A percentile compares a stretch with the other conserved stretches of the same genome.
phyloP scores from a whole-genome alignment of 768 basidiomycete genomes.

The Lactifluus hygrophoroides region DNA sequence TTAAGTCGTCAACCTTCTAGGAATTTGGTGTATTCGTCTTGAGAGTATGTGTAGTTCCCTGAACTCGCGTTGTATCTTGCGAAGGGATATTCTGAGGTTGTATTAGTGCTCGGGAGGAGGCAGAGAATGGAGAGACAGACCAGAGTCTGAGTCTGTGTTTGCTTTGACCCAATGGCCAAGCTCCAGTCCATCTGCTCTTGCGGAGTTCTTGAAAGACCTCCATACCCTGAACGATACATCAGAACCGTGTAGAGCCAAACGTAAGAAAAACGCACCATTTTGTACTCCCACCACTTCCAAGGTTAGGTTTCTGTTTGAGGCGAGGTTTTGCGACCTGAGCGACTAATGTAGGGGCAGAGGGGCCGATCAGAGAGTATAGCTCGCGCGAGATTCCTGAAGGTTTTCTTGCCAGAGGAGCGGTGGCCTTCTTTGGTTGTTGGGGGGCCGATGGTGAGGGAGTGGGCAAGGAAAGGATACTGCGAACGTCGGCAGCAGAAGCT shows the following conservation, averaged over 20 bases:
- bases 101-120: background rate
- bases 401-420: conserved; percentile 37
- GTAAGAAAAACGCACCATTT: conserved; percentile 50
- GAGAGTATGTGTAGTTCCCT: conserved; percentile 60
- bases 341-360: conserved; percentile 78
- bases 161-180: conserved; percentile 81
- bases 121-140: conserved; percentile 30
- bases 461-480: conserved; percentile 68
- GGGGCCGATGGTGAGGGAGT: conserved; percentile 34
- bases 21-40: conserved; percentile 80
- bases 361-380: conserved; percentile 91
- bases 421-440: conserved; percentile 39
- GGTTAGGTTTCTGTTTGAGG: conserved; percentile 79
- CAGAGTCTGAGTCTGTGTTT: conserved; percentile 42
- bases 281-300: conserved; percentile 50
- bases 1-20: conserved; percentile 50
- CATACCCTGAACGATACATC: conserved; percentile 50
- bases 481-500: conserved; percentile 70
- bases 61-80: conserved; percentile 72
- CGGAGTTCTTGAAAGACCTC: conserved; percentile 62
- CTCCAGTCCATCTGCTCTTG: conserved; percentile 57
- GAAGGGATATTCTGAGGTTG: conserved; percentile 60
- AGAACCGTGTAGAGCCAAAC: background rate
- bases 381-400: conserved; percentile 91
- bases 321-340: conserved; percentile 73